These are phyloP conservation scores for Cucumis variabilis DNA, from an alignment of 331 rosid genomes.

Conservation along the genomic window DNA sequence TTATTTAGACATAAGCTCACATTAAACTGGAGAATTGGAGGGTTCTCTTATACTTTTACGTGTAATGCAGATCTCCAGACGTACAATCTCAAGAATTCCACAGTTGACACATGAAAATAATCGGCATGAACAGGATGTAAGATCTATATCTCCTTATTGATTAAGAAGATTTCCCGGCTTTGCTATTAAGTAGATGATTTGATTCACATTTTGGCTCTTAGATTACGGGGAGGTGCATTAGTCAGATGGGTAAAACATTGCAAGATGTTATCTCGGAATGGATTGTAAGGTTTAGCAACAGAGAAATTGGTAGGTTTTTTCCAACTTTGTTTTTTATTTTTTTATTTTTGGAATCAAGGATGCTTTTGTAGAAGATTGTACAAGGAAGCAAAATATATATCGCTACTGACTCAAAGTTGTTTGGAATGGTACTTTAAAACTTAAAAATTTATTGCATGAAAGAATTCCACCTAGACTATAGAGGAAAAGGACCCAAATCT, in stretches of 20 bases:
- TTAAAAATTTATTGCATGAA: not conserved
- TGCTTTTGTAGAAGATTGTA: not conserved
- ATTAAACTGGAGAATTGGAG: not conserved
- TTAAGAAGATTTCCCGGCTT: constrained; percentile 6
- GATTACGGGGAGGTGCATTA: constrained; percentile 81
- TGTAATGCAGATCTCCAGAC: constrained; percentile 67
- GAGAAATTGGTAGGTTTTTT: constrained; percentile 64
- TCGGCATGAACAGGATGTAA: constrained; percentile 75
- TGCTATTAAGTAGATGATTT: constrained; percentile 23
- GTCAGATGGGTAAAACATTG: constrained; percentile 85
- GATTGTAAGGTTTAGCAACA: constrained; percentile 67
- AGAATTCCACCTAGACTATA: not conserved
- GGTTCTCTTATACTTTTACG: not conserved
- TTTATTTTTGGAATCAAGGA: not conserved
- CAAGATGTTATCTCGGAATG: constrained; percentile 78
- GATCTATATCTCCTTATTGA: not conserved
- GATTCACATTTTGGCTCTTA: constrained; percentile 37
- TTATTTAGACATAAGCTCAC: not conserved
- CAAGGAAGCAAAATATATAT: not conserved
- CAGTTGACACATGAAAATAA: constrained; percentile 70
- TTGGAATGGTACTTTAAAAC: not conserved
- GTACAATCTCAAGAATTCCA: constrained; percentile 65
- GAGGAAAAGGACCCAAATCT: not conserved
- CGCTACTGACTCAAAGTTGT: not conserved
- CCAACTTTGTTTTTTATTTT: not conserved